Evolutionary conservation across 345 rosid species (phyloP), one percentile per base, ranked within the genome.

Genomic region (Trapa incisa): DNA sequence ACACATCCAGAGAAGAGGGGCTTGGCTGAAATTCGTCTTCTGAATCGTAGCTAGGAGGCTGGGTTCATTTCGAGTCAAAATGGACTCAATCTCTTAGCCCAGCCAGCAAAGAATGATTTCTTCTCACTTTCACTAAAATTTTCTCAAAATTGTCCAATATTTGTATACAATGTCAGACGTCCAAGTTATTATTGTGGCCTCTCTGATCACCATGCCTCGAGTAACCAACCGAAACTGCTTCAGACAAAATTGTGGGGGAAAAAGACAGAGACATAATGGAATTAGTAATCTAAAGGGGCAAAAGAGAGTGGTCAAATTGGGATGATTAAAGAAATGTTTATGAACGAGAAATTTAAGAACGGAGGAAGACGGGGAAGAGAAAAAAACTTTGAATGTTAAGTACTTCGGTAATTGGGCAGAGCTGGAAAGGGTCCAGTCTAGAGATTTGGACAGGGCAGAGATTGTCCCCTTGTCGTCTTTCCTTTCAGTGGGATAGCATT

Each of bases 361-460:
- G 29, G 29, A 4, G 60, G 60, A 54, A 54, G 60, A 54, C 60
- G 35, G 29, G 35, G 60, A 8, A 54, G 29, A 17, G 10, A 6
- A 11, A 54, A 17, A 54, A 54, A n/a, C 9, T 54, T n/a, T n/a
- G 32, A 22, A 54, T n/a, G 60, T 22, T 54, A 54, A n/a, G 22
- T 35, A 14, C 54, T 17, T 54, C 17, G 60, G 22, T 6, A 54
- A n/a, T 54, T 54, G 60, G 11, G 60, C 22, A n/a, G 33, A 54
- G 35, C 39, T 9, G 29, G 11, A 16, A 17, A 36, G 62, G 39
- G 16, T 68, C 63, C 83, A 78, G 16, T 68, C 63, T 85, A 78
- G 88, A 84, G 84, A 86, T 86, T 73, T 45, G 81, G 67, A 64
- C 64, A 42, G 74, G 76, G 81, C 85, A 86, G 78, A n/a, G 65